phyloP scores from a whole-genome alignment of 768 basidiomycete species.

The Lentinula edodes region DNA sequence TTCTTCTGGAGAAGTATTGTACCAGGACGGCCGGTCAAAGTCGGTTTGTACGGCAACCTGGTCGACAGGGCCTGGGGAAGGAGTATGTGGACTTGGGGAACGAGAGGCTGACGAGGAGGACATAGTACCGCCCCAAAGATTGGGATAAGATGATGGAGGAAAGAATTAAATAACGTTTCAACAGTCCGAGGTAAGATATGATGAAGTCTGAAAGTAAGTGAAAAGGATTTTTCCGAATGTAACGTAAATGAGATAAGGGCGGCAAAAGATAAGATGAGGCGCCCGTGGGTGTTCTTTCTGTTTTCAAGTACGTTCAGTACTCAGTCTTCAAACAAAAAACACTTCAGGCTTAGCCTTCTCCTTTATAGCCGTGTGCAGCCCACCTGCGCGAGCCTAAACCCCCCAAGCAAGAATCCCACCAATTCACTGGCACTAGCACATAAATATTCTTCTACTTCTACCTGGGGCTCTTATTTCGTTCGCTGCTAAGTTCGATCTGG shows the following conservation, averaged over 20 bases:
- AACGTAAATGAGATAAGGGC: neutral
- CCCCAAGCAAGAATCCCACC: too few species aligned
- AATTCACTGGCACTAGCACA: too few species aligned
- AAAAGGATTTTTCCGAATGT: neutral
- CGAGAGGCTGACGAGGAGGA: constrained; percentile 64
- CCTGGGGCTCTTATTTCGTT: neutral
- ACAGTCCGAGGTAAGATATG: neutral
- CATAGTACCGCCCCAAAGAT: constrained; percentile 27
- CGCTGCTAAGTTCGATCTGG: neutral
- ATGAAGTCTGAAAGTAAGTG: neutral
- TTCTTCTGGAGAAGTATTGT: constrained; percentile 5
- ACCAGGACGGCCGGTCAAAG: constrained; percentile 30
- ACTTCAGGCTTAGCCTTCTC: too few species aligned
- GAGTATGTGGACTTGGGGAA: constrained; percentile 68
- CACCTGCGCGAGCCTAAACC: too few species aligned
- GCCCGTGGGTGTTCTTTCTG: too few species aligned
- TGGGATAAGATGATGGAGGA: neutral
- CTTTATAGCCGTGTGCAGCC: too few species aligned
- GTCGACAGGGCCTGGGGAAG: constrained; percentile 54
- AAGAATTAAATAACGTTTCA: neutral
- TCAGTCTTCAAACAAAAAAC: too few species aligned
- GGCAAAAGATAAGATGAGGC: too few species aligned
- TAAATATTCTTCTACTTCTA: too few species aligned
- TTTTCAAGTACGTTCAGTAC: too few species aligned
- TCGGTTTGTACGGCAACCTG: constrained; percentile 45